Conservation (phyloP, 257 asterid species). For the Cruciata laevipes region DNA sequence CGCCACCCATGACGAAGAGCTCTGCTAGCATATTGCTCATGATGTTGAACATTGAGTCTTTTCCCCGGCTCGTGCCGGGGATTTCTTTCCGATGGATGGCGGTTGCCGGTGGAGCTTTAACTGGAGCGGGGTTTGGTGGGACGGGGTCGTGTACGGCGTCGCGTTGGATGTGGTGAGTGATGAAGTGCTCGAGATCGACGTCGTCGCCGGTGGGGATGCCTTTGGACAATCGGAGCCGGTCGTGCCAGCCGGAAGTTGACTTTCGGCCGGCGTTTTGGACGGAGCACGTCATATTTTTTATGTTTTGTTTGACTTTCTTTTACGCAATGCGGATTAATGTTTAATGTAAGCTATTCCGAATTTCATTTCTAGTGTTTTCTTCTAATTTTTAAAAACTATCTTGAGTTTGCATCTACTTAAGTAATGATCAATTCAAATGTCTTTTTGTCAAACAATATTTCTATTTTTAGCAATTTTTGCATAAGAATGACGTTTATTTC, state of each 20-base stretch:
- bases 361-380: not conserved
- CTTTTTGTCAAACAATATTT: too few relatives aligned
- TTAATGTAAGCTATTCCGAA: not conserved
- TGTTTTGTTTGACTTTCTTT: not conserved
- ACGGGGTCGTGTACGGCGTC: constrained; percentile 9
- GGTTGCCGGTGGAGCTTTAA: constrained; percentile 18
- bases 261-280: constrained; percentile 40
- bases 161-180: constrained; percentile 27
- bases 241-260: constrained; percentile 65
- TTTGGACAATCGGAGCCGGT: constrained; percentile 69
- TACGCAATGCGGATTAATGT: not conserved
- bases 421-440: too few relatives aligned
- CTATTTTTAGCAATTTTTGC: too few relatives aligned
- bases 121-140: constrained; percentile 3
- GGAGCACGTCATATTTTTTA: constrained; percentile 2
- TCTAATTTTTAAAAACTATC: too few relatives aligned
- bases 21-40: constrained; percentile 57
- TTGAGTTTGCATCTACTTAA: not conserved
- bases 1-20: constrained; percentile 79
- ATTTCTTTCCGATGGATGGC: not conserved
- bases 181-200: constrained; percentile 52
- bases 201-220: constrained; percentile 47
- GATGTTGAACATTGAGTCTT: constrained; percentile 23
- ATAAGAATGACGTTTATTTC: too few relatives aligned
- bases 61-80: constrained; percentile 16